phyloP scores from a whole-genome alignment of 2,329 filamentous ascomycete species.

The Pseudofabraea citricarpa region DNA sequence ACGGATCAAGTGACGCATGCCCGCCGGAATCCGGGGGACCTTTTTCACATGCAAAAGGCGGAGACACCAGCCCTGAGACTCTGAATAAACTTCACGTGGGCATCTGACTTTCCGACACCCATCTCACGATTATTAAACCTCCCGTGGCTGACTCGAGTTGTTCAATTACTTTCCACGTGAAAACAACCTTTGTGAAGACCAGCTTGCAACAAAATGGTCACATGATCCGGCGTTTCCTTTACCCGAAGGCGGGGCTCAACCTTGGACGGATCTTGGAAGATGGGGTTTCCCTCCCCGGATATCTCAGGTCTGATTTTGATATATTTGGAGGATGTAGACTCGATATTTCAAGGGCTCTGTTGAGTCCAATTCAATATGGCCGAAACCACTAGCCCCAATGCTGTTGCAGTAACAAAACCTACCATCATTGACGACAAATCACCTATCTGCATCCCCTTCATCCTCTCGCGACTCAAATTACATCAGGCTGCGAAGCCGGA shows the following conservation, averaged over 20 bases:
- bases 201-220: not conserved
- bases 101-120: not conserved
- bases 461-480: slow-evolving; percentile 52
- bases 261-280: no score
- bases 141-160: not conserved
- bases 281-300: no score
- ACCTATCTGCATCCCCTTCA: slow-evolving; percentile 72
- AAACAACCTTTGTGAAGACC: no score
- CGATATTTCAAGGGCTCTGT: no score
- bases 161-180: no score
- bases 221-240: not conserved
- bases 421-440: slow-evolving; percentile 72
- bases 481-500: slow-evolving; percentile 39
- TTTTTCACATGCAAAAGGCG: slow-evolving; percentile 1
- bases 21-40: not conserved
- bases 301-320: no score
- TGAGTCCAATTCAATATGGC: no score
- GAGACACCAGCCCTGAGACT: no score
- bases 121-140: not conserved
- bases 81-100: not conserved
- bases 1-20: not conserved
- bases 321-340: no score
- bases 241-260: no score
- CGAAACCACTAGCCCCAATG: not conserved
- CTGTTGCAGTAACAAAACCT: slow-evolving; percentile 12